phyloP scores from a whole-genome alignment of 371 early-diverging fungal genomes.

The Mortierella sp. region DNA sequence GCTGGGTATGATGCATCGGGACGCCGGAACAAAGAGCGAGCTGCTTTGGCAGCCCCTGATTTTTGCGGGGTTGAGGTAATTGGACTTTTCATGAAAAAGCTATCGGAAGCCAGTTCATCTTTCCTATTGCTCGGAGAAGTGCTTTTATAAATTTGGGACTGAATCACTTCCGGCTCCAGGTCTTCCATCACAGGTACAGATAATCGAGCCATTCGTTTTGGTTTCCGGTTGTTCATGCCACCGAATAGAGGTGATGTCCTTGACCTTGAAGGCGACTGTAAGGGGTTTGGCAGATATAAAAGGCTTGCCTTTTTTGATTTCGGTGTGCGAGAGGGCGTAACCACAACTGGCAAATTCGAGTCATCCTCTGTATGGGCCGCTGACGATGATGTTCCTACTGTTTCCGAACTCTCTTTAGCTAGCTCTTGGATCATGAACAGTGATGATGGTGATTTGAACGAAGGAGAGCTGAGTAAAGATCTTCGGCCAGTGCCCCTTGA shows the following conservation, averaged over 20 bases:
- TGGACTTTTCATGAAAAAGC: conserved; percentile 12
- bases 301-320: conserved; percentile 12
- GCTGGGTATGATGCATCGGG: conserved; percentile 14
- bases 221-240: conserved; percentile 39
- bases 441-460: conserved; percentile 23
- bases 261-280: conserved; percentile 32
- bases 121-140: background rate
- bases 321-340: conserved; percentile 16
- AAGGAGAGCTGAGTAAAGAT: conserved; percentile 6
- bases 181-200: conserved; percentile 24
- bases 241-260: conserved; percentile 43
- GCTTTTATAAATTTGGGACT: background rate
- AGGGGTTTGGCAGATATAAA: conserved; percentile 6
- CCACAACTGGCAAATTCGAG: background rate
- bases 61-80: conserved; percentile 33
- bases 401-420: background rate
- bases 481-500: conserved; percentile 13
- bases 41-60: conserved; percentile 34
- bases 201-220: conserved; percentile 8
- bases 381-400: background rate
- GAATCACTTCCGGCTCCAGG: conserved; percentile 11
- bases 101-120: background rate
- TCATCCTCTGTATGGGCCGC: background rate
- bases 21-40: conserved; percentile 36
- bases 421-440: conserved; percentile 22